These are phyloP conservation scores for Hypoxylon sp. DNA, from an alignment of 2,329 filamentous ascomycete genomes.

Conservation along the genomic window DNA sequence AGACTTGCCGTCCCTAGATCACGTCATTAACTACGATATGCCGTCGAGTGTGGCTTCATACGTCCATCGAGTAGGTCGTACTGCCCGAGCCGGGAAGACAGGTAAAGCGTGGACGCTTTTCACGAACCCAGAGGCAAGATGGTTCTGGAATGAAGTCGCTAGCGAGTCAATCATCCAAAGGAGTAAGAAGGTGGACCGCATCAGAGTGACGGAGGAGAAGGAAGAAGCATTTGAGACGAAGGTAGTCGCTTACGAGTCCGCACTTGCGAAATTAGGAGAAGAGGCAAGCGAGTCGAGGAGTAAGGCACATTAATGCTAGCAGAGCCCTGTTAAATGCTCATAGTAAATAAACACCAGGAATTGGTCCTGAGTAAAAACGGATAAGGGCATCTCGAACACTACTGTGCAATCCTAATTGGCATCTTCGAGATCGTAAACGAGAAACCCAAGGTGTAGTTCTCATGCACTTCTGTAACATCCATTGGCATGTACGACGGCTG, in stretches of 20 bases:
- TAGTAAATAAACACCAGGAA: background rate
- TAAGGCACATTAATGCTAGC: conserved; percentile 5
- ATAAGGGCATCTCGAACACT: no score
- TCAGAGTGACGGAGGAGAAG: conserved; percentile 60
- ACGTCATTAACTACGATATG: conserved; percentile 95
- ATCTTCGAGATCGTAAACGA: no score
- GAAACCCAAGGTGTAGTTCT: no score
- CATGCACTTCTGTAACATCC: no score
- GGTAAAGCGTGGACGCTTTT: conserved; percentile 91
- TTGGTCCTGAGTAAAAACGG: background rate
- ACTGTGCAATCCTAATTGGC: no score
- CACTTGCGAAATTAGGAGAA: conserved; percentile 73
- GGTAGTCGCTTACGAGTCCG: conserved; percentile 66
- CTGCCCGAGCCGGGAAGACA: conserved; percentile 82
- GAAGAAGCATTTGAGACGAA: conserved; percentile 64
- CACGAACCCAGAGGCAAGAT: conserved; percentile 84
- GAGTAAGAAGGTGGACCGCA: conserved; percentile 63
- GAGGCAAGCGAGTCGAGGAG: conserved; percentile 63
- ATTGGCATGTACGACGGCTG: no score
- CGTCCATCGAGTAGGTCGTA: conserved; percentile 92
- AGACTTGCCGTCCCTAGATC: conserved; percentile 82
- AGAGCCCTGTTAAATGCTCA: background rate
- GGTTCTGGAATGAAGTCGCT: conserved; percentile 92
- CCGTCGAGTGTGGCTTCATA: conserved; percentile 86
- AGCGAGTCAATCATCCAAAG: conserved; percentile 60